Evolutionary conservation across 768 basidiomycete genomes (phyloP).

Genomic region (Termitomyces sp.): DNA sequence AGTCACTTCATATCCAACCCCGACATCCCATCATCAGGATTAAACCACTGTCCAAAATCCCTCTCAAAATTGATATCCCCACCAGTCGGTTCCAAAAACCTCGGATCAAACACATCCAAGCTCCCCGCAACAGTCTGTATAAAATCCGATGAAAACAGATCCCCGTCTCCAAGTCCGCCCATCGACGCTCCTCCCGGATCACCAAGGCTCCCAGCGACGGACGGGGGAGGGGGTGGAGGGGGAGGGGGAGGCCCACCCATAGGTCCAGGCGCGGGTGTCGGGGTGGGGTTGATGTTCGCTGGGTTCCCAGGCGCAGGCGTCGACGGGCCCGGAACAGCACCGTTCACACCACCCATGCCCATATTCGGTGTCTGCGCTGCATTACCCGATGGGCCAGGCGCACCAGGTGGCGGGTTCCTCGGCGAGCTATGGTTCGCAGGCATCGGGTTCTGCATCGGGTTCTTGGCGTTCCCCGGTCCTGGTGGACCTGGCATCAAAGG

Average conservation of each 20-base stretch:
- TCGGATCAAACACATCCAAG: slow-evolving; percentile 41
- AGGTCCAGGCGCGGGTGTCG: background rate
- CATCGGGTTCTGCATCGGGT: slow-evolving; percentile 31
- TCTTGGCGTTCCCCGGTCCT: slow-evolving; percentile 24
- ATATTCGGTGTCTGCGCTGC: slow-evolving; percentile 24
- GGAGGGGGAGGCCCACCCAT: slow-evolving; percentile 19
- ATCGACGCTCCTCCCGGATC: slow-evolving; percentile 15
- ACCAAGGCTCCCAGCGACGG: slow-evolving; percentile 20
- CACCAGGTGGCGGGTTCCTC: slow-evolving; percentile 29
- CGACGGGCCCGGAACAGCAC: slow-evolving; percentile 29
- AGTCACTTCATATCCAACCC: slow-evolving; percentile 24
- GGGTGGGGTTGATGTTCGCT: slow-evolving; percentile 15
- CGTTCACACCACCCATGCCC: slow-evolving; percentile 13
- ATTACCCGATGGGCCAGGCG: background rate
- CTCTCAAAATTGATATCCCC: slow-evolving; percentile 65
- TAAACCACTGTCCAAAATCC: slow-evolving; percentile 79
- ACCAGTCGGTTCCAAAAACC: slow-evolving; percentile 39
- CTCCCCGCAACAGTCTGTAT: slow-evolving; percentile 40
- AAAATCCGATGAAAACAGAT: slow-evolving; percentile 39
- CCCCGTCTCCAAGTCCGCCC: slow-evolving; percentile 4
- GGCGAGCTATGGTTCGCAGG: slow-evolving; percentile 36
- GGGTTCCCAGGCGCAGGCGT: slow-evolving; percentile 26
- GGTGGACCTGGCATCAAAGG: slow-evolving; percentile 5
- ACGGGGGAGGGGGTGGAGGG: slow-evolving; percentile 26
- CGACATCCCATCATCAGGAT: slow-evolving; percentile 43